These are phyloP conservation scores for Cryptococcus amylolentus DNA, from an alignment of 1,284 basidiomycete species.

Conservation along the genomic window DNA sequence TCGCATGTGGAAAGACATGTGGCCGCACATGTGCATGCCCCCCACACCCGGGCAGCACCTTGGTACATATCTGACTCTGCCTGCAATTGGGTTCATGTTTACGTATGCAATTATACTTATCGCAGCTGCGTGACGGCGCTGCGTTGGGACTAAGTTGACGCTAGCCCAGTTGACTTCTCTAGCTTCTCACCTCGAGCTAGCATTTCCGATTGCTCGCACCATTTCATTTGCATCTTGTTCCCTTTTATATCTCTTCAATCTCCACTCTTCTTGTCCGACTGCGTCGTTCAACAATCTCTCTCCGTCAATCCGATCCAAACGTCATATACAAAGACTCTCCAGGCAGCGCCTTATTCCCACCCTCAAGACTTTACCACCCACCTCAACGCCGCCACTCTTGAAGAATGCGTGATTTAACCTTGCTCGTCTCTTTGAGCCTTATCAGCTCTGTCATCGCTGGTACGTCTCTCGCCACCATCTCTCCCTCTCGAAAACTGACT, in stretches of 20 bases:
- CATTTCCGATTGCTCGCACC: too few species aligned
- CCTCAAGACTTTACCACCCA: not conserved
- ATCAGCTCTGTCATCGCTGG: constrained; percentile 18
- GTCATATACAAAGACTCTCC: not conserved
- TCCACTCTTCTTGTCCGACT: not conserved
- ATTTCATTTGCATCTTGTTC: too few species aligned
- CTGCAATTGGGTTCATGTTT: not conserved
- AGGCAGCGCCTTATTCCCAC: not conserved
- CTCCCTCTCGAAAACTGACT: not conserved
- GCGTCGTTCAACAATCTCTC: not conserved
- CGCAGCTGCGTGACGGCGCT: too few species aligned
- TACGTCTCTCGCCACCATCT: constrained; percentile 5
- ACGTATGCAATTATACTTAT: not conserved
- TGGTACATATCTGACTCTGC: not conserved
- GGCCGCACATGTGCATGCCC: not conserved
- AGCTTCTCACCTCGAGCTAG: too few species aligned
- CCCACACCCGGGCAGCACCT: not conserved
- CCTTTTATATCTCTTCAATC: too few species aligned
- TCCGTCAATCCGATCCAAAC: not conserved
- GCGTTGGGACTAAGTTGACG: too few species aligned
- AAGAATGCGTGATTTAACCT: constrained; percentile 19
- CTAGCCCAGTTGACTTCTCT: too few species aligned
- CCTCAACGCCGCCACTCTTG: not conserved
- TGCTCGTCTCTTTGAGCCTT: constrained; percentile 20
- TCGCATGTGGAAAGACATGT: not conserved